Evolutionary conservation across 768 basidiomycete genomes (phyloP), one percentile per base, ranked within the genome.

Genomic region (Macrolepiota fuliginosa): DNA sequence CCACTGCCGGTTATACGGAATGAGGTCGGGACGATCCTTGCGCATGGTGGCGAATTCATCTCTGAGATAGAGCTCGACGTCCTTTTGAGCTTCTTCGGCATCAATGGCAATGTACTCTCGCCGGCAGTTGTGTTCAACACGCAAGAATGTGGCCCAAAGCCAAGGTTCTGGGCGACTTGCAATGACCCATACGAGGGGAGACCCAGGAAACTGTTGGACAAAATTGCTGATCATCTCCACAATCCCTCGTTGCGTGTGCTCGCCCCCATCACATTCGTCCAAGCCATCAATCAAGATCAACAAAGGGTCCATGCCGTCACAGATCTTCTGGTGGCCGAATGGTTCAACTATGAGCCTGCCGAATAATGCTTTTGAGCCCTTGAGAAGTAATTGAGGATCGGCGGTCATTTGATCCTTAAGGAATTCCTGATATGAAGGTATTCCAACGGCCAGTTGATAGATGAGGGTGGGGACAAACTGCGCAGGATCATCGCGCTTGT

Each of bases 281-380:
- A 59, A 29, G n/a, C 58, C 58, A 29, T 59, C 59, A 46, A 61
- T 54, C 25, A 61, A 19, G 17, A 61, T 45, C 52, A 61, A 7
- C 52, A 40, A 25, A 11, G 27, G 40, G 35, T 13, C 42, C 9
- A 22, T 25, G 3, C 46, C 22, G 19, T 40, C 10, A 4, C 10
- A 27, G 9, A 42, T 5, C 2, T 19, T 32, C 11, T 2, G 24
- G 13, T 35, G 15, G 13, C 52, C n/a, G 36, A 61, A 61, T 4
- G 59, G 59, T 36, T 29, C 36, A 4, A 36, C 25, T 24, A 61
- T 54, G 36, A 61, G 52, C n/a, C 22, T 61, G 13, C 32, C 6
- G 32, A 61, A 61, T 12, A 54, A 27, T 17, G 53, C 52, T 17
- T 25, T 46, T 4, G 35, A 17, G 5, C 40, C 52, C 19, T 45